Percentiles rank a stretch among this genome's conserved stretches.
These are phyloP conservation scores for Scedosporium minutisporum DNA, from an alignment of 2,329 filamentous ascomycete species.

Conservation along the genomic window DNA sequence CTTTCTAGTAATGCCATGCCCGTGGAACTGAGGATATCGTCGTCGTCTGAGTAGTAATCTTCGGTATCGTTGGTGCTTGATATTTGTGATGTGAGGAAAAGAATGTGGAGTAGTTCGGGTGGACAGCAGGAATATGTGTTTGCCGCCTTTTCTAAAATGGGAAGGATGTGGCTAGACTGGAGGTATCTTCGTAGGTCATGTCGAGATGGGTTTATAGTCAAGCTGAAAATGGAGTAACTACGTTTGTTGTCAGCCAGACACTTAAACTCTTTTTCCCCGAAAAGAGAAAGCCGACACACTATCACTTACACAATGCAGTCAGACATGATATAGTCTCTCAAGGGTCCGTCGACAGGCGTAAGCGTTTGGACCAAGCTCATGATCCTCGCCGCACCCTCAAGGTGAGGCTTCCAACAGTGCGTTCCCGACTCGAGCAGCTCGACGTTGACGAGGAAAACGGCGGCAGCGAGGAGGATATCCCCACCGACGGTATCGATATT, in stretches of 20 bases:
- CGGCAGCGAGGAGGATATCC: constrained; percentile 33
- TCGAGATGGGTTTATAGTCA: background rate
- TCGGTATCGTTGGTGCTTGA: constrained; percentile 17
- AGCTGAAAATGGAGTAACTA: background rate
- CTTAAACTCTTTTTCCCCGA: too few species aligned
- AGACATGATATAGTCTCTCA: constrained; percentile 35
- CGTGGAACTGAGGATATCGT: constrained; percentile 18
- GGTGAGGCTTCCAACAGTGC: constrained; percentile 36
- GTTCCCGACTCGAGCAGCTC: constrained; percentile 40
- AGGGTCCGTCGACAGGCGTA: constrained; percentile 21
- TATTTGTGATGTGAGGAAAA: constrained; percentile 32
- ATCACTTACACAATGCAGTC: constrained; percentile 34
- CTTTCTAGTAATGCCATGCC: constrained; percentile 25
- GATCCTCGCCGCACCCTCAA: constrained; percentile 34
- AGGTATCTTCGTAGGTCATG: constrained; percentile 17
- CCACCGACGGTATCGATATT: constrained; percentile 25
- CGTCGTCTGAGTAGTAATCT: constrained; percentile 17
- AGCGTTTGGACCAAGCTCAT: constrained; percentile 29
- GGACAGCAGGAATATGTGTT: constrained; percentile 39
- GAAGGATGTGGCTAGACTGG: constrained; percentile 24
- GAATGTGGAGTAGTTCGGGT: constrained; percentile 31
- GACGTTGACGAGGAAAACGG: constrained; percentile 40
- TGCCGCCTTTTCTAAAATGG: constrained; percentile 28
- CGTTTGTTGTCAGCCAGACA: too few species aligned
- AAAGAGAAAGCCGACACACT: background rate